Base-by-base conservation (phyloP, 164 flowering plant species). In the Vitis amurensis region DNA sequence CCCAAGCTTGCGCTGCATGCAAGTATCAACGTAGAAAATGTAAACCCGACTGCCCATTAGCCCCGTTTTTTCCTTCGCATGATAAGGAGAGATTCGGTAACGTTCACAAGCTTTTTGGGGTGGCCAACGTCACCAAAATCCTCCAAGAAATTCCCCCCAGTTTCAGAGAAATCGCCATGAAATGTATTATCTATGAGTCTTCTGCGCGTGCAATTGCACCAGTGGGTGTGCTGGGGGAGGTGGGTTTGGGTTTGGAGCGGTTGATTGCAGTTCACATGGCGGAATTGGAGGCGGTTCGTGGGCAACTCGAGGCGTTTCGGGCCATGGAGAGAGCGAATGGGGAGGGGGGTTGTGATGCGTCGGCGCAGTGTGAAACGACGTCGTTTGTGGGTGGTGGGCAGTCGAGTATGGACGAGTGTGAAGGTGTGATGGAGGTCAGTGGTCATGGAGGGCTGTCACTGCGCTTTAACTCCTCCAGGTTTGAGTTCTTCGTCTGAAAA, bases 1-100 rank as follows among this genome's bases (percentile, higher is more conserved):
- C 47, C 8, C 87, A 78, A 53, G 89, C 92, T 6, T 91, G 94
- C 68, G 97, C 92, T 48, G 86, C 94, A 0, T 91, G 97, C 78
- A 88, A 82, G 47, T 78, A 79, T 84, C 92, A 84, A 31, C 72
- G 92, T 8, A 72, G 85, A n/a, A 85, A 78, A 59, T 89, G 97
- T 75, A 29, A 68, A 0, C 55, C 80, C 1, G 82, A 91, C 19
- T 91, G 92, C 65, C 73, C 71, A 1, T 75, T 89, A 9, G 89
- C 92, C 5, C 91, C 91, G 1, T 87, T 80, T 63, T 89, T 91
- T 74, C 93, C 93, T 48, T 74, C 83, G 29, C 76, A 79, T 49
- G 68, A 71, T 14, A 78, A 73, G 9, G 69, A 68, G 37, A 76
- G 81, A 16, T 91, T 91, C 75, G 77, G 70, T 23, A 85, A 84